Base-by-base conservation (phyloP, 371 early-diverging fungal genomes). In the Mortierella sp. region DNA sequence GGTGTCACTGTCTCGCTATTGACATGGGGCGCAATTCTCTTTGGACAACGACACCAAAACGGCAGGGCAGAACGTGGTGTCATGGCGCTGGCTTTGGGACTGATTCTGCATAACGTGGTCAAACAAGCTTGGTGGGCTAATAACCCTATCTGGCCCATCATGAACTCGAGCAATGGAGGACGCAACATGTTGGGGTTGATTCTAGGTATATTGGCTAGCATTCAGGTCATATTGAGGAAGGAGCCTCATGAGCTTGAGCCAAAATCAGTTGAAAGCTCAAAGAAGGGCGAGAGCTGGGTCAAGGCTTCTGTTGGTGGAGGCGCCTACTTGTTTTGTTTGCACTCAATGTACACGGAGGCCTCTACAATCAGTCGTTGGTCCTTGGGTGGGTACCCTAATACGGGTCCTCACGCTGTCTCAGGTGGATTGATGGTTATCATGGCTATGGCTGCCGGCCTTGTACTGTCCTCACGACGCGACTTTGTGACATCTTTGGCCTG, bases 71-170 rank as follows among this genome's bases (percentile, higher is more conserved):
- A 92, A 64, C 87, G 90, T 43, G 88, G 90, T n/a, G 87, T 89
- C 32, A 83, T 90, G 68, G 87, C 90, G 22, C 91, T 92, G 89
- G 84, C 88, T 57, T 81, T 93, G 2, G 95, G 95, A 55, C 84
- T 95, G 47, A 65, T 95, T 28, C 66, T 90, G 14, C 90, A 90
- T 83, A 86, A 90, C 39, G 90, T 92, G 0, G 89, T 93, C 73
- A 93, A 93, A 73, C 89, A 92, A 88, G 88, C 90, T 9, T 92
- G 92, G 90, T 91, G 89, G 73, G 90, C 94, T 8, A 93, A 93
- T 86, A 94, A 95, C 83, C 94, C 94, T 0, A 90, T 92, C 55
- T 94, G 94, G 95, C 90, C 93, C 22, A 92, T 93, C 47, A 94
- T 94, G 94, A 87, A 93, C 74, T 85, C 74, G 49, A 78, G 68